Conservation (phyloP, 73 alveolate species). For the Symbiodinium natans region DNA sequence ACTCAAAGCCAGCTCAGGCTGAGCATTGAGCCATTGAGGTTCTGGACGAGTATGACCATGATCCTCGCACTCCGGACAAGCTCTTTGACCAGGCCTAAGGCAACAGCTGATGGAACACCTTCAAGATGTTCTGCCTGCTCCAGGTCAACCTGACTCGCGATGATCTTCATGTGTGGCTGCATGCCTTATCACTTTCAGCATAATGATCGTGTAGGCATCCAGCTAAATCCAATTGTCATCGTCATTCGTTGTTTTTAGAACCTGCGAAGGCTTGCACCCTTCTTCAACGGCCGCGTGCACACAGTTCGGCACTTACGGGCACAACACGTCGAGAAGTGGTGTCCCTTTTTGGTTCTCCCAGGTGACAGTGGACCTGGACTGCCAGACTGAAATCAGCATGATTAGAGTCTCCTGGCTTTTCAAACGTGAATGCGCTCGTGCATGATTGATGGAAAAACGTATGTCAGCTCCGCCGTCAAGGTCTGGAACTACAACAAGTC, state of each 20-base stretch:
- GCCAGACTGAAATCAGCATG: constrained; percentile 94
- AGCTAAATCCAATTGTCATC: not conserved
- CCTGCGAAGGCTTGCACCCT: constrained; percentile 95
- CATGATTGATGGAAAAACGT: too few species aligned
- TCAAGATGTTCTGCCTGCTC: too few species aligned
- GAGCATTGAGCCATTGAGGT: too few species aligned
- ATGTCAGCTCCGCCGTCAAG: not conserved
- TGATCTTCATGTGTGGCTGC: constrained; percentile 96
- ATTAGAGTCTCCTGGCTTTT: constrained; percentile 86
- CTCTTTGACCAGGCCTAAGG: constrained; percentile 95
- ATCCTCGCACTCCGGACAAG: constrained; percentile 96
- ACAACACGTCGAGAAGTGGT: not conserved
- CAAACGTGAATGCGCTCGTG: too few species aligned
- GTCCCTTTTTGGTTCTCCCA: not conserved
- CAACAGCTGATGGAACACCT: too few species aligned
- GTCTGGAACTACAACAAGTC: constrained; percentile 97
- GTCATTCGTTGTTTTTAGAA: not conserved
- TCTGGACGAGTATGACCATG: constrained; percentile 96
- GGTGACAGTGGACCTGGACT: constrained; percentile 77
- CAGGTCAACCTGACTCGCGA: constrained; percentile 95
- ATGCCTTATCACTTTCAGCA: not conserved
- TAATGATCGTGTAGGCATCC: not conserved
- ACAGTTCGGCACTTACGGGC: not conserved
- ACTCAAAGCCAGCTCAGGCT: too few species aligned
- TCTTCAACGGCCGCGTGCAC: constrained; percentile 96